A percentile compares a stretch with the other conserved stretches of the same genome.
Conservation (phyloP, 768 basidiomycete genomes). For the Lyophyllum decastes region DNA sequence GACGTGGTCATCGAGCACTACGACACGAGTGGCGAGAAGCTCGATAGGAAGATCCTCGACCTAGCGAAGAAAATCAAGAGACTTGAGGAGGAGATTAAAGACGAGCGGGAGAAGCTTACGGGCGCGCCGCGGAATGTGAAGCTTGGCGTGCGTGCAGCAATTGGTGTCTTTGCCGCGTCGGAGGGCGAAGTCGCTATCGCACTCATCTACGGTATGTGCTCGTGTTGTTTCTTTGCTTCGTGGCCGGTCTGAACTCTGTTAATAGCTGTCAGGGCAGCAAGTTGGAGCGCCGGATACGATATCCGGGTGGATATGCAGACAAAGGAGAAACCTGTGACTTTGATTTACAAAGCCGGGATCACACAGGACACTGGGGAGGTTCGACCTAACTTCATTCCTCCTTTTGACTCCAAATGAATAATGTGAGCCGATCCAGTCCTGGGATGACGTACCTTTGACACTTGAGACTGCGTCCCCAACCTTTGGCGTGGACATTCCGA, state of each 20-base stretch:
- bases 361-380: conserved; percentile 46
- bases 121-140: conserved; percentile 14
- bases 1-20: conserved; percentile 19
- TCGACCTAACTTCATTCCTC: background rate
- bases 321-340: conserved; percentile 35
- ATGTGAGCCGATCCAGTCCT: conserved; percentile 13
- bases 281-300: conserved; percentile 42
- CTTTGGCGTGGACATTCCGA: conserved; percentile 37
- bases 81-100: conserved; percentile 19
- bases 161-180: conserved; percentile 26
- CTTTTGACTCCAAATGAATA: no score
- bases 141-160: conserved; percentile 17
- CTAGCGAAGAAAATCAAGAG: conserved; percentile 19
- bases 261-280: conserved; percentile 36
- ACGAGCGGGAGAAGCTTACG: conserved; percentile 15
- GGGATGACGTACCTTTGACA: conserved; percentile 40
- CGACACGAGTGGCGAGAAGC: conserved; percentile 23
- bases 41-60: conserved; percentile 25
- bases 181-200: conserved; percentile 30
- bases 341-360: conserved; percentile 43
- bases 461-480: conserved; percentile 46
- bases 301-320: conserved; percentile 43
- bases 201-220: conserved; percentile 31
- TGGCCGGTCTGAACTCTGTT: background rate
- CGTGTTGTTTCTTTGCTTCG: background rate